Percentiles rank a stretch among this genome's conserved stretches.
phyloP scores from a whole-genome alignment of 2,329 filamentous ascomycete species.

The Penicillium digitatum region DNA sequence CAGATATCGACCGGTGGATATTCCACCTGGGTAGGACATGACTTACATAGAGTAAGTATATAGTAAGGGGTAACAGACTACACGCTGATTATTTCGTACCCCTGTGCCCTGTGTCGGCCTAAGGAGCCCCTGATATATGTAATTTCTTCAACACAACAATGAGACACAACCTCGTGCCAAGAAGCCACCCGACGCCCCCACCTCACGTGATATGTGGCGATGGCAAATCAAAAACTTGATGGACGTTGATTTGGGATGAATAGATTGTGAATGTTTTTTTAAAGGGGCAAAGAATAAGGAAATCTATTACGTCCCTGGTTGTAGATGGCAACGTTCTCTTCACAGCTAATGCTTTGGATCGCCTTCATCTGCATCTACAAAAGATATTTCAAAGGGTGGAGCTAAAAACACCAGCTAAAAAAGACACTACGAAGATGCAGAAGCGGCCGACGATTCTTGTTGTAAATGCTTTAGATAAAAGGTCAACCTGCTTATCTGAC shows the following conservation, averaged over 20 bases:
- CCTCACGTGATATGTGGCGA: constrained; percentile 19
- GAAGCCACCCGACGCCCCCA: constrained; percentile 10
- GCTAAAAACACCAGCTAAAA: too few relatives aligned
- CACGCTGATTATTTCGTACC: not conserved
- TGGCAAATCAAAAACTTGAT: not conserved
- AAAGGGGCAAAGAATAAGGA: not conserved
- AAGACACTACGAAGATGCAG: too few relatives aligned
- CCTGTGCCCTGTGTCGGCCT: not conserved
- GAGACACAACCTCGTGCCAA: constrained; percentile 1
- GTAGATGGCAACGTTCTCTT: too few relatives aligned
- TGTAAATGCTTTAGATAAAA: not conserved
- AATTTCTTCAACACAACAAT: not conserved
- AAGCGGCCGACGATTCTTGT: too few relatives aligned
- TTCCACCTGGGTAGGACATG: not conserved
- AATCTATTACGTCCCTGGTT: not conserved
- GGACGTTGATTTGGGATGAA: not conserved
- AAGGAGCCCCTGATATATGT: not conserved
- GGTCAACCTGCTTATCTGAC: not conserved
- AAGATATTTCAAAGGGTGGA: too few relatives aligned
- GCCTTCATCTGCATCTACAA: too few relatives aligned
- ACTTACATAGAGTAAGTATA: not conserved
- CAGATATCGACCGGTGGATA: not conserved
- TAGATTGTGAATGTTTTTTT: not conserved
- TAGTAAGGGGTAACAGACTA: not conserved
- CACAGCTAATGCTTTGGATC: too few relatives aligned